Base-by-base conservation (phyloP, 305 asterid species). In the Petunia hybrid region DNA sequence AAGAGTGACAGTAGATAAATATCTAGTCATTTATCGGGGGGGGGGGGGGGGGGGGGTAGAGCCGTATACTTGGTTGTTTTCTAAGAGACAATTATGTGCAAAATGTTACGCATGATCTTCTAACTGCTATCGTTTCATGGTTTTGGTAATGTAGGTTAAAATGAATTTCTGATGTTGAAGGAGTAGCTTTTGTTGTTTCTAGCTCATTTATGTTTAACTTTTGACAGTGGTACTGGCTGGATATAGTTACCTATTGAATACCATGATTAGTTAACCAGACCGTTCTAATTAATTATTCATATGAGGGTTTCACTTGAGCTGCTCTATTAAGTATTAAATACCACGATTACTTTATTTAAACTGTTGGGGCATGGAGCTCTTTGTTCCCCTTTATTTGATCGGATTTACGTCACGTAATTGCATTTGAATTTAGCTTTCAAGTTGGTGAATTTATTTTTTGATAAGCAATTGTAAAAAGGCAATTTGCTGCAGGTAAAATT, bases 391-490 rank as follows among this genome's bases (percentile, higher is more conserved):
- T 61, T 63, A 42, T 10, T 63, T 63, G 69, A 63, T 22, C 8
- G 4, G 36, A 63, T 63, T 63, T 63, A 63, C 69, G 36, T 63
- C 39, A 36, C 69, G 36, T 39, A 10, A 36, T 63, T 36, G 16
- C 43, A 36, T 63, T 43, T 63, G 43, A 38, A 9, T 36, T 63
- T 63, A 36, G 69, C 16, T 63, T 36, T 36, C 45, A 63, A 63
- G 46, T 22, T 31, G 42, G 41, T 10, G 57, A 51, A 43, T 42
- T 69, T 9, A 13, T 16, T 68, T 68, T 67, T 68, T 68, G 40
- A 4, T 45, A 69, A 36, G 45, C 57, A 69, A 69, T 10, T 22
- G 16, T 69, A 69, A 8, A 22, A 43, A 68, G 76, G 76, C 76
- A 68, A 43, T 69, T 51, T 43, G 7, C 31, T 22, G 40, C 9